These are phyloP conservation scores for Geotrichum phurueaensis DNA, from an alignment of 1,139 yeast genomes.

Conservation along the genomic window DNA sequence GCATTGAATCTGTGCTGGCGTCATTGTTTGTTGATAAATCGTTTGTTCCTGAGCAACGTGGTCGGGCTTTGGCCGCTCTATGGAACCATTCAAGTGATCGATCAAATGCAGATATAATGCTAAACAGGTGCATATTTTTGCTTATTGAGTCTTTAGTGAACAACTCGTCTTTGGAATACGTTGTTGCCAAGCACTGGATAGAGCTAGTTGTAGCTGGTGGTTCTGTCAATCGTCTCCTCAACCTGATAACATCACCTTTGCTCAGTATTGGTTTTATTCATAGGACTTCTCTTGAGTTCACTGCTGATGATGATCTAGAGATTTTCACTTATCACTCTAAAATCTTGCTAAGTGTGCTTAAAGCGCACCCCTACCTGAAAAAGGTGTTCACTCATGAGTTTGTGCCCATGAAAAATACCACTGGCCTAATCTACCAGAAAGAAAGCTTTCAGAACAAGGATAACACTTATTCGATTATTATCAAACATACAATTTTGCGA, in stretches of 20 bases:
- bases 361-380: constrained; percentile 16
- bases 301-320: constrained; percentile 18
- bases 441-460: constrained; percentile 40
- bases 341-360: constrained; percentile 18
- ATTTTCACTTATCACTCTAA: constrained; percentile 19
- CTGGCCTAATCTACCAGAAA: constrained; percentile 22
- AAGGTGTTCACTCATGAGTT: constrained; percentile 15
- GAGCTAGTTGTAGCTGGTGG: constrained; percentile 48
- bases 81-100: constrained; percentile 43
- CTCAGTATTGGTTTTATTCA: constrained; percentile 32
- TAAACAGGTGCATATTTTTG: constrained; percentile 62
- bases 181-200: constrained; percentile 55
- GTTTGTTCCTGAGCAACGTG: constrained; percentile 21
- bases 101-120: constrained; percentile 40
- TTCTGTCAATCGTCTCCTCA: constrained; percentile 53
- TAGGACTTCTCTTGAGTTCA: constrained; percentile 38
- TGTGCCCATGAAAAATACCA: constrained; percentile 39
- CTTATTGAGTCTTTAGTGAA: constrained; percentile 57
- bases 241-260: constrained; percentile 49
- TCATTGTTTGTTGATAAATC: constrained; percentile 27
- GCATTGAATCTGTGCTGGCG: constrained; percentile 38
- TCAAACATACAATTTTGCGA: constrained; percentile 44
- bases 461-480: constrained; percentile 57
- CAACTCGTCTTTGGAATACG: constrained; percentile 23
- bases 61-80: constrained; percentile 35